Evolutionary conservation across 176 grass and related monocot species (phyloP).

Genomic region (Guadua angustifolia): DNA sequence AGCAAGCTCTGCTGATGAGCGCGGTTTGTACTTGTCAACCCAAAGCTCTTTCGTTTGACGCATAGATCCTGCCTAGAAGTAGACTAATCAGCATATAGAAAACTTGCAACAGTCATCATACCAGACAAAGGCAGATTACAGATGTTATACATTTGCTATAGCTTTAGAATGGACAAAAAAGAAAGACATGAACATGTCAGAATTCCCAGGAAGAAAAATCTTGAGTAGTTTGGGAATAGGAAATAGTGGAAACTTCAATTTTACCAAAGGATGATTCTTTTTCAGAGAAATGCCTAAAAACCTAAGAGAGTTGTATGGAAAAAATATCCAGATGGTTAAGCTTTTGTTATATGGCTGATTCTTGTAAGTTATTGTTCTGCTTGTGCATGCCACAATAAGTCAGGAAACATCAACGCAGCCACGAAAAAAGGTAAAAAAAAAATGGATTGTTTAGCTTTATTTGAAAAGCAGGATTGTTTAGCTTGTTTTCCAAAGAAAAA

Average conservation of each 20-base stretch:
- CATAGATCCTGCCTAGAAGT: slow-evolving; percentile 69
- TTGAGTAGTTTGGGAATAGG: not conserved
- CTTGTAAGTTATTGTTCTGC: slow-evolving; percentile 1
- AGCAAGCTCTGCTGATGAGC: slow-evolving; percentile 66
- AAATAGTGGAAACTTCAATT: slow-evolving; percentile 16
- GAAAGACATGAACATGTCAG: not conserved
- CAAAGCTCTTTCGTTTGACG: slow-evolving; percentile 73
- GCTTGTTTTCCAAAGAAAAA: no score
- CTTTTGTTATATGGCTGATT: not conserved
- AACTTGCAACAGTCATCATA: not conserved
- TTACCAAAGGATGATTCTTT: not conserved
- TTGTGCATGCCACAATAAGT: not conserved
- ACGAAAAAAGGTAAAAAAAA: slow-evolving; percentile 13
- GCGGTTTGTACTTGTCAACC: slow-evolving; percentile 88
- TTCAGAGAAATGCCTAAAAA: no score
- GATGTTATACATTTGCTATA: not conserved
- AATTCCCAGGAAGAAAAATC: slow-evolving; percentile 6
- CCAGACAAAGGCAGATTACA: not conserved
- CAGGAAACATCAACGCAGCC: not conserved
- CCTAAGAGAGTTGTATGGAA: not conserved
- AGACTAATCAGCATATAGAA: slow-evolving; percentile 56
- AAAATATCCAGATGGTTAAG: slow-evolving; percentile 7
- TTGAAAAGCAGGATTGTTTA: no score
- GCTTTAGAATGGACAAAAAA: not conserved
- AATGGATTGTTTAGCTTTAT: no score